A percentile compares a stretch with the other conserved stretches of the same genome.
These are phyloP conservation scores for Lyophyllum semitale DNA, from an alignment of 768 basidiomycete species.

Conservation along the genomic window DNA sequence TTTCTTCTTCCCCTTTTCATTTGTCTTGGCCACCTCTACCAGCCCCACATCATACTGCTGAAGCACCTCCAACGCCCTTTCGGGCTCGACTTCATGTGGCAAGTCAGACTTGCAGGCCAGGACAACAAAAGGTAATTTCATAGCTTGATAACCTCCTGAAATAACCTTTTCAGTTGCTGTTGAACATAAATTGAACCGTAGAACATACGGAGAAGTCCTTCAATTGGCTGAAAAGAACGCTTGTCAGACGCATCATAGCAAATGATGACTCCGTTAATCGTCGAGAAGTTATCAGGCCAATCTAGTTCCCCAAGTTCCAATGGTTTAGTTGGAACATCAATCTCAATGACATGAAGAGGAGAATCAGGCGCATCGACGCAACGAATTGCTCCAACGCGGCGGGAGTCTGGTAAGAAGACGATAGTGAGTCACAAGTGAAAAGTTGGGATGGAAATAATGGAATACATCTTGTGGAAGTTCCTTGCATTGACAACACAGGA, in stretches of 20 bases:
- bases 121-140: slow-evolving; percentile 68
- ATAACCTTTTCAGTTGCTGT: slow-evolving; percentile 9
- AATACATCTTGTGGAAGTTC: slow-evolving; percentile 43
- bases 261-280: slow-evolving; percentile 76
- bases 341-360: slow-evolving; percentile 55
- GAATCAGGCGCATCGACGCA: slow-evolving; percentile 41
- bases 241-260: slow-evolving; percentile 79
- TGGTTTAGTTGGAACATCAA: slow-evolving; percentile 40
- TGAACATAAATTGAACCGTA: neutral
- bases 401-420: slow-evolving; percentile 26
- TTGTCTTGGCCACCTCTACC: slow-evolving; percentile 65
- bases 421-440: slow-evolving; percentile 4
- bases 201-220: slow-evolving; percentile 70
- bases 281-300: slow-evolving; percentile 57
- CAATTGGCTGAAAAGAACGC: slow-evolving; percentile 66
- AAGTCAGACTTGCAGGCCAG: slow-evolving; percentile 89
- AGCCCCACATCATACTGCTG: slow-evolving; percentile 73
- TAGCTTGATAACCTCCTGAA: slow-evolving; percentile 57
- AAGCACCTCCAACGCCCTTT: slow-evolving; percentile 49
- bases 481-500: slow-evolving; percentile 30
- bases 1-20: slow-evolving; percentile 64
- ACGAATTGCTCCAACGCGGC: slow-evolving; percentile 33
- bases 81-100: slow-evolving; percentile 56
- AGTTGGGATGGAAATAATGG: neutral
- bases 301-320: slow-evolving; percentile 7